Percentiles rank a stretch among this genome's conserved stretches.
phyloP scores from a whole-genome alignment of 2,329 filamentous ascomycete species.

The Fusarium papillatum region DNA sequence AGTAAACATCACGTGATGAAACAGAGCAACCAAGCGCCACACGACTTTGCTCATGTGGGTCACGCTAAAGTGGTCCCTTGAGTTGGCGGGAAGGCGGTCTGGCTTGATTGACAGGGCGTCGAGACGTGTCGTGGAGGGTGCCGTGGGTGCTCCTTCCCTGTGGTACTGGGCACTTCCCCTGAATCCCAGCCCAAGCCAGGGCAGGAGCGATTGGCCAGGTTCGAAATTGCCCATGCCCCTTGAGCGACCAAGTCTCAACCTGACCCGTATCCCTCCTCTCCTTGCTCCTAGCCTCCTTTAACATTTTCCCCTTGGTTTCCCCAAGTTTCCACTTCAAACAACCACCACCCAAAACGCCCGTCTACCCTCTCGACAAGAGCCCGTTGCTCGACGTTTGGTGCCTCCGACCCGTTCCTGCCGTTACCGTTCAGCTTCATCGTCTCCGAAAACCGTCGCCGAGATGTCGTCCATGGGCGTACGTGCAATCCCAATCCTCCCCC shows the following conservation, averaged over 20 bases:
- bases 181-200: conserved; percentile 39
- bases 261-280: conserved; percentile 45
- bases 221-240: conserved; percentile 49
- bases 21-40: conserved; percentile 29
- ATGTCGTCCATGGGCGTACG: conserved; percentile 53
- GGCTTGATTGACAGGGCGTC: conserved; percentile 43
- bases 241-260: conserved; percentile 41
- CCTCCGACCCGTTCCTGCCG: conserved; percentile 34
- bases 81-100: conserved; percentile 43
- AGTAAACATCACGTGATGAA: conserved; percentile 30
- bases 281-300: conserved; percentile 46
- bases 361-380: conserved; percentile 39
- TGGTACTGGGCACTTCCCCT: conserved; percentile 43
- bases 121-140: conserved; percentile 31
- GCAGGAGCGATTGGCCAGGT: conserved; percentile 50
- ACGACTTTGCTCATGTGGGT: conserved; percentile 24
- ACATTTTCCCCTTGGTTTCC: conserved; percentile 49
- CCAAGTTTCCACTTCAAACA: conserved; percentile 45
- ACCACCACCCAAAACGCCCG: conserved; percentile 43
- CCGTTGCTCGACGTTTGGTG: conserved; percentile 37
- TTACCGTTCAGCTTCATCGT: conserved; percentile 32
- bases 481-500: conserved; percentile 33
- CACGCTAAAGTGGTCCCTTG: conserved; percentile 35
- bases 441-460: conserved; percentile 35
- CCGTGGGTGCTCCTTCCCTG: conserved; percentile 29